Conservation (phyloP, 352 stramenopile species). For the Phytophthora fragariaefolia region DNA sequence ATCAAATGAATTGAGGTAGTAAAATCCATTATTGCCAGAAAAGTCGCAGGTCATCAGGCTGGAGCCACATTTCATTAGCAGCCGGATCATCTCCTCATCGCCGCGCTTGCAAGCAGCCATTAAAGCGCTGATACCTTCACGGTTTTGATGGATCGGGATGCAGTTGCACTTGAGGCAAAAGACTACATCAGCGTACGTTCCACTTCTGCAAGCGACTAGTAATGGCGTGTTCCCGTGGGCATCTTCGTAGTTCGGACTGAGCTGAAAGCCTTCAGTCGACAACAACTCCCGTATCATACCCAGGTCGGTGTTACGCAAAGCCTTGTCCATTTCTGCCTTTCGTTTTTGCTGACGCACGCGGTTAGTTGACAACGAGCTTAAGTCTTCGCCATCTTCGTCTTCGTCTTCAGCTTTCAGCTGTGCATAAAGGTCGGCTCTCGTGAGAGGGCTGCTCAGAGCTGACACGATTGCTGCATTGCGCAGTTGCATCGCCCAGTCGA, state of each 20-base stretch:
- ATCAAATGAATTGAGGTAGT: slow-evolving; percentile 51
- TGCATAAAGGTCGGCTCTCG: slow-evolving; percentile 31
- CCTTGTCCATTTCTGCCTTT: slow-evolving; percentile 41
- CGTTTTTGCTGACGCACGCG: slow-evolving; percentile 21
- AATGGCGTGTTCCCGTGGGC: slow-evolving; percentile 49
- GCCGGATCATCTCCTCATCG: slow-evolving; percentile 40
- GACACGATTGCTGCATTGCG: slow-evolving; percentile 36
- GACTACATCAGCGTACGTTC: slow-evolving; percentile 43
- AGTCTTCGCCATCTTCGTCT: slow-evolving; percentile 29
- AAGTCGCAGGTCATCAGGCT: slow-evolving; percentile 55
- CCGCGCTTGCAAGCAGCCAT: slow-evolving; percentile 57
- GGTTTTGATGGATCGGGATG: slow-evolving; percentile 56
- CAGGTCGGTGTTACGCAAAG: slow-evolving; percentile 44
- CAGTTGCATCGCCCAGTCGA: slow-evolving; percentile 47
- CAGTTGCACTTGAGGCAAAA: slow-evolving; percentile 48
- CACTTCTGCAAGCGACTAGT: slow-evolving; percentile 37
- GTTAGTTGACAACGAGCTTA: slow-evolving; percentile 24
- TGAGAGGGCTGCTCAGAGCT: slow-evolving; percentile 37
- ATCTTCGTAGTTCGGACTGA: slow-evolving; percentile 64
- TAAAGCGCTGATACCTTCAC: slow-evolving; percentile 48
- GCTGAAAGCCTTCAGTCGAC: slow-evolving; percentile 31
- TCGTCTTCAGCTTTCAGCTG: slow-evolving; percentile 54
- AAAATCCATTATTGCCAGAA: slow-evolving; percentile 42
- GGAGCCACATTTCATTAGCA: slow-evolving; percentile 48
- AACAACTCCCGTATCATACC: slow-evolving; percentile 44